Evolutionary conservation across 495 filamentous ascomycete species (phyloP).

Genomic region (Neurospora hispaniola): DNA sequence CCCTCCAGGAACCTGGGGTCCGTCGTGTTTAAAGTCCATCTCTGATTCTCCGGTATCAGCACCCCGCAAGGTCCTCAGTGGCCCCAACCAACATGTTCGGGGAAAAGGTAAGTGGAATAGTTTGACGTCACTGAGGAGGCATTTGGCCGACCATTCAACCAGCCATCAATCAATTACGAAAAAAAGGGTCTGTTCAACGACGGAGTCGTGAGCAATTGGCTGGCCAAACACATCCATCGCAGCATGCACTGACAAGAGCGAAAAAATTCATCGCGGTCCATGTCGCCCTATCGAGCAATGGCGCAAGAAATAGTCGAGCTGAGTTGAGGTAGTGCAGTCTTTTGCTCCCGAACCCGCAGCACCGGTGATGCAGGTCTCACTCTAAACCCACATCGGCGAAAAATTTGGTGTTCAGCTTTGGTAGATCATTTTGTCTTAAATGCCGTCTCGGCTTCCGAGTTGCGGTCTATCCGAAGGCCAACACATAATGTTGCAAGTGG

Average conservation of each 20-base stretch:
- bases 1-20: not conserved
- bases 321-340: not conserved
- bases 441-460: not conserved
- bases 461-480: not conserved
- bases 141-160: not conserved
- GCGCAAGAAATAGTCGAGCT: not conserved
- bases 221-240: not conserved
- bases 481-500: not conserved
- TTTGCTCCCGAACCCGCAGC: not conserved
- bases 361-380: not conserved
- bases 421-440: not conserved
- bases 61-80: not conserved
- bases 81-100: not conserved
- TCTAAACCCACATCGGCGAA: not conserved
- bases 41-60: not conserved
- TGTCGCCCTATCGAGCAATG: not conserved
- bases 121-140: not conserved
- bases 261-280: not conserved
- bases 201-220: not conserved
- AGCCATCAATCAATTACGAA: not conserved
- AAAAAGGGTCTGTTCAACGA: not conserved
- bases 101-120: not conserved
- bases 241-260: not conserved
- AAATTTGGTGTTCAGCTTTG: not conserved
- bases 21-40: not conserved